Evolutionary conservation across 345 rosid genomes (phyloP), one percentile per base, ranked within the genome.

Genomic region (Anastatica hierochuntica): DNA sequence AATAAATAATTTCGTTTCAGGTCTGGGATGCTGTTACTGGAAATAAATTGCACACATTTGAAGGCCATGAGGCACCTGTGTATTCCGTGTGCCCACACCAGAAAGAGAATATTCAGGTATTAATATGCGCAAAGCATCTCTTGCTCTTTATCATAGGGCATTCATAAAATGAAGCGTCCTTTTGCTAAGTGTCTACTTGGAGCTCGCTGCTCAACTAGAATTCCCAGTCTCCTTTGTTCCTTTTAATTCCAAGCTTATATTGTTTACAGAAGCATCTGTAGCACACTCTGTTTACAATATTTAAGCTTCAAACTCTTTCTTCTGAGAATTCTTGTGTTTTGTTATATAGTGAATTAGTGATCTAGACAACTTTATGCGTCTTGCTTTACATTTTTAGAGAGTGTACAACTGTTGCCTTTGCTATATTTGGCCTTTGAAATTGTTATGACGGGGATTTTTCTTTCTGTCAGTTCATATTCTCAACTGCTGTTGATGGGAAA

Each of bases 1-100:
- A 2, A 11, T 43, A 27, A 18, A 35, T 36, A 27, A 0, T 36
- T 44, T 17, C 12, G 53, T 1, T 61, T 37, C 62, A 82, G 88
- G 84, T 82, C 15, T 82, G 84, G 84, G 82, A 79, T 79, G 84
- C 84, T 62, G 69, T 64, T 50, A 68, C 44, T 10, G 84, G 88
- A 51, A 49, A 64, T 56, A 73, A 53, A 63, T 70, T 63, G 63
- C 75, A 76, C 55, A 71, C 70, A n/a, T 82, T 82, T 75, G 82
- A 82, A 70, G 88, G 88, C 46, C 88, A 81, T 66, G 84, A 78
- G 43, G 81, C 84, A 62, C 78, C 88, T 65, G 84, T 81, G 53
- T 82, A 74, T 75, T 82, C 88, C 6, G 77, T 82, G 16, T 82
- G 82, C 63, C 82, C 85, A 8, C 79, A 75, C 49, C 74, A 77